phyloP scores from a whole-genome alignment of 2,329 filamentous ascomycete genomes.

The Fusarium phyllophilum region DNA sequence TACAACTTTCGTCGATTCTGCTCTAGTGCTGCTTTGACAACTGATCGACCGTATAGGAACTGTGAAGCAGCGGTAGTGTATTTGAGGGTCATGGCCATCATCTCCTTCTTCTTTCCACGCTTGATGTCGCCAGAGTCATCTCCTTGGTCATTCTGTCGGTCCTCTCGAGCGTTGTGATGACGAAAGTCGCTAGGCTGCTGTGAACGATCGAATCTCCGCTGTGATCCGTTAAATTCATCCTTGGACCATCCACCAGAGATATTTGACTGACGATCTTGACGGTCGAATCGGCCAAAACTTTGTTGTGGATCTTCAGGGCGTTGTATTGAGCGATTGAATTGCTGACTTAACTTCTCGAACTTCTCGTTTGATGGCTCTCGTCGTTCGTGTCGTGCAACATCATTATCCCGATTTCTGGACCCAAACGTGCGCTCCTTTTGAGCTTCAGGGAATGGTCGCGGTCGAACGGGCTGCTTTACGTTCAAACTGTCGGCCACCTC shows the following conservation, averaged over 20 bases:
- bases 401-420: not conserved
- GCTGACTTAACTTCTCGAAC: not conserved
- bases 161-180: conserved; percentile 4
- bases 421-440: conserved; percentile 11
- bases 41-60: conserved; percentile 87
- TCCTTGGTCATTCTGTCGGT: conserved; percentile 20
- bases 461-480: conserved; percentile 43
- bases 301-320: conserved; percentile 4
- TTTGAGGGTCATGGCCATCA: conserved; percentile 53
- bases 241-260: not conserved
- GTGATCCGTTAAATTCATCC: conserved; percentile 7
- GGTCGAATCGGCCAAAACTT: not conserved
- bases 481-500: conserved; percentile 41
- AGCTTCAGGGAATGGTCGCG: conserved; percentile 35
- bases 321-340: not conserved
- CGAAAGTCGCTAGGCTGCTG: conserved; percentile 13
- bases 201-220: conserved; percentile 8
- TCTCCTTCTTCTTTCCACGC: conserved; percentile 43
- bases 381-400: not conserved
- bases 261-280: not conserved
- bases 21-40: conserved; percentile 82
- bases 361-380: not conserved
- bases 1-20: conserved; percentile 77
- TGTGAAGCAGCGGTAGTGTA: conserved; percentile 89
- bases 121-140: conserved; percentile 2